Evolutionary conservation across 2,329 filamentous ascomycete genomes (phyloP).

Genomic region (Rosellinia necatrix): DNA sequence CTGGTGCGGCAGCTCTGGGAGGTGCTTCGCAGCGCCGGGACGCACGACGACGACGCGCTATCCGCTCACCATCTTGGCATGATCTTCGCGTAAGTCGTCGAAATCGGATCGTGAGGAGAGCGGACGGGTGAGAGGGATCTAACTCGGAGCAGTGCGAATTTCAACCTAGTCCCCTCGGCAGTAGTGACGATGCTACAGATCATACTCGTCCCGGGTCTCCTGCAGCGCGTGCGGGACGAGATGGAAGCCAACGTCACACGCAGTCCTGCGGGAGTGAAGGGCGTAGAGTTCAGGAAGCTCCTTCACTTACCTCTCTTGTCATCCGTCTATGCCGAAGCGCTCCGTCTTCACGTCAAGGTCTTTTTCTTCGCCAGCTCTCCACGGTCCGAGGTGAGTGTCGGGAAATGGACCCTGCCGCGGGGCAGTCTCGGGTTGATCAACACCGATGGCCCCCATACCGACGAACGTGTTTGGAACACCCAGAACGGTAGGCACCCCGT

Average conservation of each 20-base stretch:
- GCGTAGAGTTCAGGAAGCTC: neutral
- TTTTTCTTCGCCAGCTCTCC: neutral
- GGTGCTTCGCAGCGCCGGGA: neutral
- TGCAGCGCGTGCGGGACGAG: neutral
- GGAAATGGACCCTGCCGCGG: neutral
- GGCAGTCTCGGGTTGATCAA: slow-evolving; percentile 12
- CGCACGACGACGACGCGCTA: slow-evolving; percentile 15
- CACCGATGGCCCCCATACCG: slow-evolving; percentile 13
- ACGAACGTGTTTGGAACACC: slow-evolving; percentile 27
- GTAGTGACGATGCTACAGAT: neutral
- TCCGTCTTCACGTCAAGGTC: neutral
- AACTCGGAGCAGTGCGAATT: neutral
- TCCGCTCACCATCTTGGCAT: slow-evolving; percentile 15
- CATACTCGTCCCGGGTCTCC: neutral
- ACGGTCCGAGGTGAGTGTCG: neutral
- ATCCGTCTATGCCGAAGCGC: neutral
- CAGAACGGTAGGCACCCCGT: slow-evolving; percentile 9
- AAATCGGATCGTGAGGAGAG: neutral
- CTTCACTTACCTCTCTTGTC: neutral
- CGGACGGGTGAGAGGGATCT: neutral
- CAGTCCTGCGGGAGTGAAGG: neutral
- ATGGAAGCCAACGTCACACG: neutral
- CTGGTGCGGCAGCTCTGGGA: slow-evolving; percentile 13
- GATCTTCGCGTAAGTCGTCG: slow-evolving; percentile 17
- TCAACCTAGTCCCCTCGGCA: neutral